Evolutionary conservation across 2,329 filamentous ascomycete species (phyloP), one percentile per base, ranked within the genome.

Genomic region (Amauroascus verrucosus): DNA sequence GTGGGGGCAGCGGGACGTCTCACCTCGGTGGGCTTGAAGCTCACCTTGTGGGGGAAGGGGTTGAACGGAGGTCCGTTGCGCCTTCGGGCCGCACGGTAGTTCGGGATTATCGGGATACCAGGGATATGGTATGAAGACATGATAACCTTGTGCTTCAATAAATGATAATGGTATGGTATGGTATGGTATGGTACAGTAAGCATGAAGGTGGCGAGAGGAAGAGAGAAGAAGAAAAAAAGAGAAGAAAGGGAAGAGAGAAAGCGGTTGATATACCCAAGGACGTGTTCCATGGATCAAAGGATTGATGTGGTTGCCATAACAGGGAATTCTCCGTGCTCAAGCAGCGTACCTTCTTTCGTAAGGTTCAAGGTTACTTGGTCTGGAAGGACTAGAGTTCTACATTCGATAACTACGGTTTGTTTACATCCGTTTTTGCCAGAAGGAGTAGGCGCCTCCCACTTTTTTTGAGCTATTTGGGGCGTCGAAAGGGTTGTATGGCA

Each of bases 401-500:
- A 24, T 51, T 26, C 28, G 37, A 38, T 32, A 52, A 22, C 28
- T 43, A 24, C n/a, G 20, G 9, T 38, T 37, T 46, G 51, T 37
- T 41, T 44, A 47, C 24, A 35, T n/a, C 6, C 20, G 6, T 16
- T 26, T 16, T 1, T 16, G 11, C 33, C 5, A 11, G 11, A 18
- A 32, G 35, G n/a, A 33, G 51, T 9, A 57, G 53, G 37, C 50
- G 55, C 53, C 50, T 53, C 53, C 53, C 48, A 51, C 53, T 46
- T 46, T 44, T 56, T 49, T 32, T 41, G 22, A 46, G 24, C 32
- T 48, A 28, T 37, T 54, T 56, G 50, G 40, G 46, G 33, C 7
- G 22, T 13, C 38, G 38, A 51, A 32, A 26, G 20, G 30, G 33
- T 32, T 13, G 26, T 51, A 55, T 5, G 45, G 28, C 35, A 38